A percentile compares a stretch with the other conserved stretches of the same genome.
phyloP scores from a whole-genome alignment of 2,329 filamentous ascomycete genomes.

The Colletotrichum magnum region DNA sequence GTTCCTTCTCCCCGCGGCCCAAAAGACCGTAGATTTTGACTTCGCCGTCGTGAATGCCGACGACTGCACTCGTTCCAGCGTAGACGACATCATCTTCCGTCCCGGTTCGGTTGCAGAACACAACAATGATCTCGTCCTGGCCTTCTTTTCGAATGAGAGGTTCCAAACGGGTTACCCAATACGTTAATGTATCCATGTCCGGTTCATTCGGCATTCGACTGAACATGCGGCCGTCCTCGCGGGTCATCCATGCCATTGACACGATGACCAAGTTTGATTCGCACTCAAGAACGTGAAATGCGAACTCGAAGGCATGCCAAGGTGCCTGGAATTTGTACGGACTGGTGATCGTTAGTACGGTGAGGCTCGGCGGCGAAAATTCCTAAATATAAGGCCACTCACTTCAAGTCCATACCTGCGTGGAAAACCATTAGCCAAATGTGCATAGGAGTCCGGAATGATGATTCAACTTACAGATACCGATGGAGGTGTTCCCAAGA shows the following conservation, averaged over 20 bases:
- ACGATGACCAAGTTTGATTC: slow-evolving; percentile 76
- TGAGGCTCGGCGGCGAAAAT: too few species aligned
- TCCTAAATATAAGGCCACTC: too few species aligned
- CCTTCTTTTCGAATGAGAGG: slow-evolving; percentile 76
- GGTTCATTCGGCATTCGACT: slow-evolving; percentile 68
- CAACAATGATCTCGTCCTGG: slow-evolving; percentile 74
- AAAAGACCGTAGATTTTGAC: slow-evolving; percentile 79
- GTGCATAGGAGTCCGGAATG: too few species aligned
- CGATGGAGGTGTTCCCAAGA: slow-evolving; percentile 64
- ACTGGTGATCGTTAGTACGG: slow-evolving; percentile 35
- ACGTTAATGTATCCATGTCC: slow-evolving; percentile 80
- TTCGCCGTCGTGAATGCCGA: slow-evolving; percentile 75
- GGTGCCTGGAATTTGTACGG: slow-evolving; percentile 56
- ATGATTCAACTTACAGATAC: slow-evolving; percentile 68
- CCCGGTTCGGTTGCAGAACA: slow-evolving; percentile 80
- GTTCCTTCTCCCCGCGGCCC: slow-evolving; percentile 78
- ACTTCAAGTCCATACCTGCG: slow-evolving; percentile 73
- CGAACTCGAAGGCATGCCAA: slow-evolving; percentile 59
- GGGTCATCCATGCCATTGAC: slow-evolving; percentile 84
- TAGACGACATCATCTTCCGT: slow-evolving; percentile 77
- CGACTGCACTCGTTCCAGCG: slow-evolving; percentile 80
- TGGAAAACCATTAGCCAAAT: background rate
- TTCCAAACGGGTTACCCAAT: slow-evolving; percentile 81
- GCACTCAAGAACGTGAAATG: slow-evolving; percentile 69
- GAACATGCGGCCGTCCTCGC: slow-evolving; percentile 62